Conservation (phyloP, 306 rosid genomes). For the Medicago lupulina region DNA sequence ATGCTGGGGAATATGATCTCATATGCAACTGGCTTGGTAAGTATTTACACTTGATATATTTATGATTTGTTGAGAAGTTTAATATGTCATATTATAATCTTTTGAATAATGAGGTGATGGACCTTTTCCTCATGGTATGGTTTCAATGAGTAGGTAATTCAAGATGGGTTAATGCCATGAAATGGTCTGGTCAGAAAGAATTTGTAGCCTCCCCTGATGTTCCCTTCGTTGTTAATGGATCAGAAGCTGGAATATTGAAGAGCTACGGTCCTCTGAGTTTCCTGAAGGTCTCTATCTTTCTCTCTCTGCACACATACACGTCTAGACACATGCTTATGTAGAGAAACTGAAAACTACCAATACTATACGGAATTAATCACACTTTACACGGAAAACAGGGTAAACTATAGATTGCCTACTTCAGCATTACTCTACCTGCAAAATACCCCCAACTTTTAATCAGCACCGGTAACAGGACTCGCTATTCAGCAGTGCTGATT, state of each 20-base stretch:
- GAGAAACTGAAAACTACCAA: conserved; percentile 14
- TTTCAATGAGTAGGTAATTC: conserved; percentile 73
- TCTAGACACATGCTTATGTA: background rate
- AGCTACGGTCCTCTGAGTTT: conserved; percentile 79
- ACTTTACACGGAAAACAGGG: background rate
- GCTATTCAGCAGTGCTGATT: background rate
- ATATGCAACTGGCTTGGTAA: conserved; percentile 99
- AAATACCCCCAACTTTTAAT: background rate
- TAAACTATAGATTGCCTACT: conserved; percentile 9
- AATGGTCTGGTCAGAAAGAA: conserved; percentile 86
- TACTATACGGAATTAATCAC: conserved; percentile 14
- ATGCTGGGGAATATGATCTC: conserved; percentile 94
- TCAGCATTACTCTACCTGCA: background rate
- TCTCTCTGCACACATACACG: conserved; percentile 16
- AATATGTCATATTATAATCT: conserved; percentile 34
- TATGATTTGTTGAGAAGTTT: conserved; percentile 20
- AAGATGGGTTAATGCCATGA: conserved; percentile 94
- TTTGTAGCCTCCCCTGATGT: conserved; percentile 69
- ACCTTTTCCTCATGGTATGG: conserved; percentile 25
- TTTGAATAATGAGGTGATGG: conserved; percentile 31
- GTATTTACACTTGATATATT: conserved; percentile 23
- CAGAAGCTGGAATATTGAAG: conserved; percentile 82
- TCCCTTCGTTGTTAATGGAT: conserved; percentile 72
- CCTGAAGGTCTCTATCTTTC: conserved; percentile 67
- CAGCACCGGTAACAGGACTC: background rate